Base-by-base conservation (phyloP, 495 filamentous ascomycete species). In the Penicillium canariense region DNA sequence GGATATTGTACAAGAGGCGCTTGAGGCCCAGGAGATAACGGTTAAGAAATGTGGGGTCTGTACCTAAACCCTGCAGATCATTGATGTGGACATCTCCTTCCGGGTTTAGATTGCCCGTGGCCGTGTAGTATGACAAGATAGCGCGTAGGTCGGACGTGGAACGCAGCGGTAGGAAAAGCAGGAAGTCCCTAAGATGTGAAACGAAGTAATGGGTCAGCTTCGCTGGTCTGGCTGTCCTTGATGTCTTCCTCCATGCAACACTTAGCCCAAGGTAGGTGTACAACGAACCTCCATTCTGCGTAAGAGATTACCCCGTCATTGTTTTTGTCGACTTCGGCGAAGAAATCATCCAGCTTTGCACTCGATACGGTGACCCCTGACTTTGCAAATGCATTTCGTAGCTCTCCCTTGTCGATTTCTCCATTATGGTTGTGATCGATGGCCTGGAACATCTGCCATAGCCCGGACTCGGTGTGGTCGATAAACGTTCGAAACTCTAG, bases 51-150 rank as follows among this genome's bases (percentile, higher is more conserved):
- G 79, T 76, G 71, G 76, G 70, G 70, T 83, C 81, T 83, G 80
- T 96, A 97, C 95, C 95, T 93, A 96, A 79, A 74, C 91, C 87
- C 78, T 95, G 83, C 60, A 94, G 80, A 68, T 94, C 89, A 74
- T 94, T 90, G 75, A 98, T 85, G 59, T 88, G 79, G 58, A 94
- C 92, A 79, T 98, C 94, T 65, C 94, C 94, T 80, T 98, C 94
- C 50, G 89, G 76, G 69, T 91, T 96, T 65, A 98, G 78, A 70
- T 87, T 92, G 65, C 95, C 85, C 59, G 94, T 88, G 20, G 90
- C 87, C 31, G 88, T 86, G 71, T 96, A 98, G 73, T 96, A 97
- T 49, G 90, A 90, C 52, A 97, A 77, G 34, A 96, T 88, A 46
- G 90, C 86, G 65, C 83, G 84, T n/a, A 98, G 76, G 56, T 86